phyloP scores from a whole-genome alignment of 2,329 filamentous ascomycete species.

The Sporothrix sp. region DNA sequence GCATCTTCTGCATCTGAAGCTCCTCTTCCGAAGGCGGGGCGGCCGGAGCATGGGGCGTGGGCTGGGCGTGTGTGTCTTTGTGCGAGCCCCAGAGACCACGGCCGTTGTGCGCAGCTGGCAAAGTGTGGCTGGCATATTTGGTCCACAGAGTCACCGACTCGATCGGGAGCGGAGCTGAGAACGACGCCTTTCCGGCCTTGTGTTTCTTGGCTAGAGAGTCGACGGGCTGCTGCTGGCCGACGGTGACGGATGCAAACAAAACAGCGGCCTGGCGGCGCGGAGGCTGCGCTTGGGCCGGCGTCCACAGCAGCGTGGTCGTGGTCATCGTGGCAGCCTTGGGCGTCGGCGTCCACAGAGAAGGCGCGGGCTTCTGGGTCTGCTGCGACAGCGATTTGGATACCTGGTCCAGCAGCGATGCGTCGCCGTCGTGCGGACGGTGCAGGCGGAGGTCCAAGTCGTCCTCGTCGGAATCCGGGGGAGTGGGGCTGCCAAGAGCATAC shows the following conservation, averaged over 20 bases:
- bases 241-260: neutral
- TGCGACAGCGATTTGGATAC: neutral
- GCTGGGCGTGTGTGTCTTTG: too few relatives aligned
- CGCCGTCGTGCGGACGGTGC: conserved; percentile 12
- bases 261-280: conserved; percentile 19
- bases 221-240: neutral
- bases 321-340: neutral
- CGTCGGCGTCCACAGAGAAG: conserved; percentile 3
- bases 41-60: too few relatives aligned
- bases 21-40: neutral
- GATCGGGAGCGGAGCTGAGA: conserved; percentile 8
- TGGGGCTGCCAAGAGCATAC: conserved; percentile 40
- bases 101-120: neutral
- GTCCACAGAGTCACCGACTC: conserved; percentile 9
- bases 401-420: neutral
- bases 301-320: conserved; percentile 22
- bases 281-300: conserved; percentile 20
- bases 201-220: neutral
- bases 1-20: conserved; percentile 7
- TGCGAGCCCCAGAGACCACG: conserved; percentile 11
- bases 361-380: neutral
- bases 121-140: neutral
- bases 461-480: conserved; percentile 43
- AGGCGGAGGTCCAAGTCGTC: conserved; percentile 28
- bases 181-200: neutral